phyloP scores from a whole-genome alignment of 2,329 filamentous ascomycete species.

The Epichloe glyceriae region DNA sequence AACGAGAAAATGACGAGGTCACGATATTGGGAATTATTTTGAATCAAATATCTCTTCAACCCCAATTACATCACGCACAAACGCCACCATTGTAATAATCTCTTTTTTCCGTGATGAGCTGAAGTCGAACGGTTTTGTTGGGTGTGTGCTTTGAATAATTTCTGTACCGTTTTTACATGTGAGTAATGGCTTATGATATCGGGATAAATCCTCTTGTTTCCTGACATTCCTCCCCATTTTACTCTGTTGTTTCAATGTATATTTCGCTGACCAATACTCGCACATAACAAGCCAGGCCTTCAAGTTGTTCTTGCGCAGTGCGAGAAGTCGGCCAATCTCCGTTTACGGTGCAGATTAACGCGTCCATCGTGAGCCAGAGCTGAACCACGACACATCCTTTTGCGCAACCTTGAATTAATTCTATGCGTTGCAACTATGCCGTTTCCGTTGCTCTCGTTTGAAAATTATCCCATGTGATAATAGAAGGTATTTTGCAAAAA shows the following conservation, averaged over 20 bases:
- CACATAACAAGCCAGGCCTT: too few species aligned
- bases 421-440: slow-evolving; percentile 5
- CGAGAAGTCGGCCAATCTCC: neutral
- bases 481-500: slow-evolving; percentile 34
- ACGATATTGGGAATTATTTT: slow-evolving; percentile 10
- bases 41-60: slow-evolving; percentile 11
- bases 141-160: neutral
- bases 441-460: slow-evolving; percentile 19
- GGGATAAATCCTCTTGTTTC: neutral
- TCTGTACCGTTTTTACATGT: neutral
- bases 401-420: neutral
- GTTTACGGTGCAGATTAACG: neutral
- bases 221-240: too few species aligned
- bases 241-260: too few species aligned
- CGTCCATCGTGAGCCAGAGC: neutral
- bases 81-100: neutral
- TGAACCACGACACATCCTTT: neutral
- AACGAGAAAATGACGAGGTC: neutral
- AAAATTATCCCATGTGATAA: slow-evolving; percentile 31
- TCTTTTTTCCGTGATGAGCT: neutral
- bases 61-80: slow-evolving; percentile 7
- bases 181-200: neutral
- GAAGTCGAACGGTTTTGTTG: neutral
- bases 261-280: too few species aligned
- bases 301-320: too few species aligned